Evolutionary conservation across 148 eudicot genomes (phyloP).

Genomic region (Pharnaceum exiguum): DNA sequence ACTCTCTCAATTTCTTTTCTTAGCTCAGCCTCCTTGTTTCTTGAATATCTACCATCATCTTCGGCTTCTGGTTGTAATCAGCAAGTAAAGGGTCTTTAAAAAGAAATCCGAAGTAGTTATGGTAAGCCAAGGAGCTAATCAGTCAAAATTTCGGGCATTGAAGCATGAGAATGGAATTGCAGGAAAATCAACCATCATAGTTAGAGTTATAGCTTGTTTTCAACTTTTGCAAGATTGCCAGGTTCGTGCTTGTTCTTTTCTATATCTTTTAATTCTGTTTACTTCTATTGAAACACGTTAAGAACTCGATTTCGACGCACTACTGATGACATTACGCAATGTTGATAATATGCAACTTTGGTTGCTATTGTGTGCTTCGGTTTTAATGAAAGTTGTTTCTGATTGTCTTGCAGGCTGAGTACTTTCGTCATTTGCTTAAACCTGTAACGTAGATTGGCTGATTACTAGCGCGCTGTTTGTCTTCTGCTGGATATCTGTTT

Average conservation of each 20-base stretch:
- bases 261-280: not conserved
- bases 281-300: not conserved
- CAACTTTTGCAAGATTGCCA: conserved; percentile 84
- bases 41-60: not conserved
- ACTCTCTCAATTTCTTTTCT: conserved; percentile 1
- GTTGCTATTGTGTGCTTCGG: not conserved
- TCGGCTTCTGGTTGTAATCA: not conserved
- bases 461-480: conserved; percentile 22
- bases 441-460: conserved; percentile 72
- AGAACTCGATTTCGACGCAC: not conserved
- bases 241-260: conserved; percentile 28
- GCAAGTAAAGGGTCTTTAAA: conserved; percentile 9
- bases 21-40: conserved; percentile 1
- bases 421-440: conserved; percentile 79
- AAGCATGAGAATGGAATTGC: conserved; percentile 80
- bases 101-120: conserved; percentile 58
- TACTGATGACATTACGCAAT: not conserved
- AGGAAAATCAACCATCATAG: conserved; percentile 73
- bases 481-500: conserved; percentile 29
- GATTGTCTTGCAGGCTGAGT: conserved; percentile 64
- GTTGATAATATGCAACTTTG: not conserved
- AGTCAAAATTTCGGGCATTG: conserved; percentile 75
- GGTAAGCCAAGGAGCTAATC: conserved; percentile 91
- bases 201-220: conserved; percentile 85
- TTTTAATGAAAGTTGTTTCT: conserved; percentile 7